Evolutionary conservation across 2,329 filamentous ascomycete species (phyloP).

Genomic region (Zasmidium cellare): DNA sequence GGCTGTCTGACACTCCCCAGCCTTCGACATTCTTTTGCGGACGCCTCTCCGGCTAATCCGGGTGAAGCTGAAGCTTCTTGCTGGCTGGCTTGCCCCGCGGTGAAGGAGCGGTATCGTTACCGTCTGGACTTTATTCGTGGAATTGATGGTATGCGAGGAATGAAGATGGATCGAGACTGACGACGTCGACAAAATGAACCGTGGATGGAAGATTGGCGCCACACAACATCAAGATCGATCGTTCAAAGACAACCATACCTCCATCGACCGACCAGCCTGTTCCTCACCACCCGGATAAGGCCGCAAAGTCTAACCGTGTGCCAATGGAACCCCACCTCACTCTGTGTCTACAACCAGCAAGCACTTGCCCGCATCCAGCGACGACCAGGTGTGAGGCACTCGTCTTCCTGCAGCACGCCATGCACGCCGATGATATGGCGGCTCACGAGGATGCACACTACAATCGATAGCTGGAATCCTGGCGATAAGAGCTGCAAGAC

Average conservation of each 20-base stretch:
- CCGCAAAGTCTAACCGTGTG: neutral
- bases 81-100: neutral
- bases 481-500: conserved; percentile 23
- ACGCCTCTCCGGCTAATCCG: neutral
- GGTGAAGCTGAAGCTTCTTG: neutral
- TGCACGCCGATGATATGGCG: neutral
- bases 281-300: neutral
- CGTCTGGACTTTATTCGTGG: neutral
- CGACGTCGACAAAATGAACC: no score
- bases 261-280: neutral
- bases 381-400: neutral
- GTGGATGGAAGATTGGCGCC: neutral
- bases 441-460: neutral
- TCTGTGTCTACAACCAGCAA: neutral
- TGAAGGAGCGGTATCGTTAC: neutral
- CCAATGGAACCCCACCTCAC: neutral
- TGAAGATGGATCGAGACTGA: no score
- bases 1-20: neutral
- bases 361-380: neutral
- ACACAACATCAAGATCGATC: neutral
- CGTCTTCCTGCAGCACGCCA: neutral
- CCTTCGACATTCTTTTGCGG: neutral
- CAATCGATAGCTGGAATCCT: neutral
- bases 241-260: neutral
- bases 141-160: neutral